Conservation (phyloP, 208 protist genomes). For the Plasmodiophora brassicae region DNA sequence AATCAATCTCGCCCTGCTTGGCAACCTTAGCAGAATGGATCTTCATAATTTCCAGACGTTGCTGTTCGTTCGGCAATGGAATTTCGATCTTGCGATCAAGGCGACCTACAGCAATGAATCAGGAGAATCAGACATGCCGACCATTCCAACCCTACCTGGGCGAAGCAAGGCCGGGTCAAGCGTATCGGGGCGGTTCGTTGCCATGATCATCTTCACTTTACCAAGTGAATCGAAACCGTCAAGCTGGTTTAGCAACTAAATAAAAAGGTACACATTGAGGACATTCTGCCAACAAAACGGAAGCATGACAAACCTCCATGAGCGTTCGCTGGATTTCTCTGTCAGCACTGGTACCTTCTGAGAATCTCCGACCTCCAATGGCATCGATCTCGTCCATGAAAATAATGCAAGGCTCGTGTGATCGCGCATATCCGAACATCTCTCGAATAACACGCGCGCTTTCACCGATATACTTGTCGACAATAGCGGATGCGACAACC, state of each 20-base stretch:
- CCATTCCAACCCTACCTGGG: slow-evolving; percentile 67
- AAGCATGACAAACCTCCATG: slow-evolving; percentile 76
- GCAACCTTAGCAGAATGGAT: slow-evolving; percentile 76
- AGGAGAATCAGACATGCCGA: neutral
- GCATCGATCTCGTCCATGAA: slow-evolving; percentile 99
- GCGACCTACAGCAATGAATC: slow-evolving; percentile 48
- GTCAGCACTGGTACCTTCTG: slow-evolving; percentile 93
- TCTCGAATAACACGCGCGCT: slow-evolving; percentile 94
- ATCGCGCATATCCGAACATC: slow-evolving; percentile 93
- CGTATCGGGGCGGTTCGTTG: slow-evolving; percentile 89
- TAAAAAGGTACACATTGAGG: neutral
- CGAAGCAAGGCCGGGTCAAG: slow-evolving; percentile 93
- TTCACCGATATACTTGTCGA: slow-evolving; percentile 99
- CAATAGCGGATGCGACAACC: slow-evolving; percentile 94
- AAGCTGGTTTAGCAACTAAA: slow-evolving; percentile 93
- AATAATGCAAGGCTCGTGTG: slow-evolving; percentile 98
- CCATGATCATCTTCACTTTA: slow-evolving; percentile 99
- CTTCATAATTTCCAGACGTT: slow-evolving; percentile 89
- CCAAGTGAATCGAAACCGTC: slow-evolving; percentile 96
- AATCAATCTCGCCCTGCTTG: slow-evolving; percentile 66
- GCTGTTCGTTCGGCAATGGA: slow-evolving; percentile 88
- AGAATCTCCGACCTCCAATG: slow-evolving; percentile 95
- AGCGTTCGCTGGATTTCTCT: slow-evolving; percentile 98
- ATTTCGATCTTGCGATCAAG: slow-evolving; percentile 96
- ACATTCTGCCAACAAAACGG: neutral